Evolutionary conservation across 768 basidiomycete species (phyloP), one percentile per base, ranked within the genome.

Genomic region (Trametes cingulata): DNA sequence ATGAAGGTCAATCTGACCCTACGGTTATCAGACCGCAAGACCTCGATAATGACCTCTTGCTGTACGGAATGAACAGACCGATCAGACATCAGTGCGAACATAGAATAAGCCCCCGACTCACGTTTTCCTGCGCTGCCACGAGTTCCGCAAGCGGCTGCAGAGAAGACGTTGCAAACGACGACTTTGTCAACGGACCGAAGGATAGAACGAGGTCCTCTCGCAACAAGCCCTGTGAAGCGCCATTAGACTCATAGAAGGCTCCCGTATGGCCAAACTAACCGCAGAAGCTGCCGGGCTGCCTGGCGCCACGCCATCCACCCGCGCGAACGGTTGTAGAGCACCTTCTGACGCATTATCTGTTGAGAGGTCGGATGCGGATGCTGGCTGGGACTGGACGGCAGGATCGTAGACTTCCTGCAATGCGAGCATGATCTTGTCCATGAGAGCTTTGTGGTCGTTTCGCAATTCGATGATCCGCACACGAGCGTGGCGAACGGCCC

Each of bases 281-380:
- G 95, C 91, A 65, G 85, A 77, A 9, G 85, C 83, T 36, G 95
- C 93, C 6, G 95, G 95, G 72, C 93, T 91, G 1, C 77, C 80
- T 1, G 88, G 86, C 1, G 91, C 86, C 27, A 97, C 88, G 3
- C 81, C 84, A 61, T 95, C 86, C 7, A 97, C 90, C 69, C 77
- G 87, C 0, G 94, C 94, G 69, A 96, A 93, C 1, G 92, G 84
- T 15, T 64, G 62, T 41, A 67, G 64, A n/a, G 53, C 35, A 20
- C 49, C 57, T 12, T 50, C 46, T 17, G 58, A 36, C 17, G 60
- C 53, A 53, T 66, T 39, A 17, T 42, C 12, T 5, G 19, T 5
- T 6, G 50, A 22, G 37, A 41, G 45, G 7, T 35, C 66, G 15
- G 66, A 39, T 33, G 56, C 13, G 24, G 65, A 63, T 13, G 61